Base-by-base conservation (phyloP, 1,284 basidiomycete species). In the Veloboletus limbatus region DNA sequence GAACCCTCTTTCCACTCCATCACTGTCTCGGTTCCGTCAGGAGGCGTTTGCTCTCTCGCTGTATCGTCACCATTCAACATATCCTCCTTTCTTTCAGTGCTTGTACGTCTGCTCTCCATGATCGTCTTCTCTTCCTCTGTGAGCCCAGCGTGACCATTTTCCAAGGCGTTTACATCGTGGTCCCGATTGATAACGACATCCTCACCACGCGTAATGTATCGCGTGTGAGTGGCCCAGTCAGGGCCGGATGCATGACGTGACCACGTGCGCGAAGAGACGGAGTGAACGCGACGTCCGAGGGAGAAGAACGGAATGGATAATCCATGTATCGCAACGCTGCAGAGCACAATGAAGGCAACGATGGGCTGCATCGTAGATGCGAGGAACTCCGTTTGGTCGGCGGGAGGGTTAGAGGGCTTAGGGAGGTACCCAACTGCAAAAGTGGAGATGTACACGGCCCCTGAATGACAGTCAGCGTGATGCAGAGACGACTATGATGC, bases 231-330 rank as follows among this genome's bases (percentile, higher is more conserved):
- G 10, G 88, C 78, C 93, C 93, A 89, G 32, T 85, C 82, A 4
- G 85, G 81, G 35, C 59, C 68, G 4, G 64, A 45, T 17, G 66
- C 75, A 53, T 82, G 81, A 32, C 85, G 76, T 3, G 85, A 86
- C 86, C 91, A 94, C 8, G 92, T 94, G 48, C 89, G 78, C 7
- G 89, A 88, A 14, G 62, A 65, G 47, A 94, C 88, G 13, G 88
- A 84, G 65, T 94, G 92, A 7, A 97, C 92, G 25, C 92, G 82
- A 24, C 89, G 78, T 11, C 92, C 87, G 24, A 97, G 81, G 21
- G 92, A 91, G 74, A 97, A 94, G 67, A 88, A 88, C 0, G 94
- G 92, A 54, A 97, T 96, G 17, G 91, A 94, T 6, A 97, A 74
- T 7, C 94, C 94, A 61, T 97, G 92, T 22, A 88, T 81, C 14